phyloP scores from a whole-genome alignment of 768 basidiomycete genomes.

The Mycena vulgaris region DNA sequence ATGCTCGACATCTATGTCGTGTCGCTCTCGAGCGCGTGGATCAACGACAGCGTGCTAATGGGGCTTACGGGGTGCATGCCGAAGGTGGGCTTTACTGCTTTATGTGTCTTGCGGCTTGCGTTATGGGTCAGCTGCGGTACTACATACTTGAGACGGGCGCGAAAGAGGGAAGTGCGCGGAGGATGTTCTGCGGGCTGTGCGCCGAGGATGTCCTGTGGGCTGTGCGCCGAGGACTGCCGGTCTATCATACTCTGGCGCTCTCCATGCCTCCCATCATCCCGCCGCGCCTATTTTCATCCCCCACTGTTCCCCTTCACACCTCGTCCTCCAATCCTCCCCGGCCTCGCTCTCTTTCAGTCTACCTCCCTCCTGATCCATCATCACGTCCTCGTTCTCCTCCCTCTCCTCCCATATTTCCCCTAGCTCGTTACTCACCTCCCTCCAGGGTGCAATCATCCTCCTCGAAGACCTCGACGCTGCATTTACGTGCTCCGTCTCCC shows the following conservation, averaged over 20 bases:
- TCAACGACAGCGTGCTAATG: slow-evolving; percentile 88
- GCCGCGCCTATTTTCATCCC: too few relatives aligned
- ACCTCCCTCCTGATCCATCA: too few relatives aligned
- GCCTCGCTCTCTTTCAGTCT: not conserved
- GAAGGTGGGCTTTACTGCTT: slow-evolving; percentile 25
- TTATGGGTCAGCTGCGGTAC: too few relatives aligned
- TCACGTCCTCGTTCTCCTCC: not conserved
- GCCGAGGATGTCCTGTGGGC: too few relatives aligned
- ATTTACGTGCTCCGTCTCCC: slow-evolving; percentile 81
- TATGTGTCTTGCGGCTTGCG: not conserved
- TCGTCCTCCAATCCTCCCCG: not conserved
- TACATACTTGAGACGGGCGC: too few relatives aligned
- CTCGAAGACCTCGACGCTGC: slow-evolving; percentile 94
- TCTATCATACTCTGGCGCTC: too few relatives aligned
- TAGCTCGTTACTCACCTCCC: not conserved
- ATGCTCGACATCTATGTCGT: slow-evolving; percentile 95
- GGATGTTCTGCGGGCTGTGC: too few relatives aligned
- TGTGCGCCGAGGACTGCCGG: too few relatives aligned
- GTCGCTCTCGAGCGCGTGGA: slow-evolving; percentile 88
- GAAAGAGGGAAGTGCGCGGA: too few relatives aligned
- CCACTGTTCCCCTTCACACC: too few relatives aligned
- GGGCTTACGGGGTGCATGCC: slow-evolving; percentile 92
- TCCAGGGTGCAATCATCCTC: slow-evolving; percentile 79
- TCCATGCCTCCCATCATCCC: too few relatives aligned
- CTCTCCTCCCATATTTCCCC: not conserved